Evolutionary conservation across 139 green algal genomes (phyloP).

Genomic region (Tetradesmus obliquus): DNA sequence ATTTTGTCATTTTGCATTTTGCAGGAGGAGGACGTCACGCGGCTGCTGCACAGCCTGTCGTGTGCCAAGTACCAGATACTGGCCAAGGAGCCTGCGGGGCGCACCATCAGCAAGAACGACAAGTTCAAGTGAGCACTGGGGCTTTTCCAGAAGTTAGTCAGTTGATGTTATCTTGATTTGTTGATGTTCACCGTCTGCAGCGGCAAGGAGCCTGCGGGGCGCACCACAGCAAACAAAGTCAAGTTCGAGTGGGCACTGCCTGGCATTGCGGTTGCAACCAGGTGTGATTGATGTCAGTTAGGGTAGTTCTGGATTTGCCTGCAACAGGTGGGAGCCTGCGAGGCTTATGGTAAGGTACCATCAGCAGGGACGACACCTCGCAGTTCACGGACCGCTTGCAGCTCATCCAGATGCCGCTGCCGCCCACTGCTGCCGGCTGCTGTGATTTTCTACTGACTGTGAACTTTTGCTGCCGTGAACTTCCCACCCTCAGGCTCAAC

Average conservation of each 20-base stretch:
- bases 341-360: conserved; percentile 59
- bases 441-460: no score
- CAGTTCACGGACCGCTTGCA: conserved; percentile 38
- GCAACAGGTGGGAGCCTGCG: conserved; percentile 54
- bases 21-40: conserved; percentile 87
- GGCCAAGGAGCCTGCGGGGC: conserved; percentile 81
- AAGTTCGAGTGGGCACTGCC: no score
- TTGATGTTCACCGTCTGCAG: no score
- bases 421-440: conserved; percentile 47
- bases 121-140: conserved; percentile 72
- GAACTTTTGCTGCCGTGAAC: neutral
- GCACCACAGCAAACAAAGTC: no score
- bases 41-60: conserved; percentile 88
- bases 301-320: no score
- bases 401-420: conserved; percentile 91
- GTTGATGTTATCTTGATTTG: neutral
- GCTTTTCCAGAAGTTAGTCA: neutral
- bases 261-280: no score
- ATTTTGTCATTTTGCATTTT: neutral
- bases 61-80: conserved; percentile 93
- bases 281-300: no score
- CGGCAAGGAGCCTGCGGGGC: no score
- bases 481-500: conserved; percentile 54
- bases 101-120: conserved; percentile 86
- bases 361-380: conserved; percentile 68